Evolutionary conservation across 768 basidiomycete genomes (phyloP).

Genomic region (Lactarius sanguifluus): DNA sequence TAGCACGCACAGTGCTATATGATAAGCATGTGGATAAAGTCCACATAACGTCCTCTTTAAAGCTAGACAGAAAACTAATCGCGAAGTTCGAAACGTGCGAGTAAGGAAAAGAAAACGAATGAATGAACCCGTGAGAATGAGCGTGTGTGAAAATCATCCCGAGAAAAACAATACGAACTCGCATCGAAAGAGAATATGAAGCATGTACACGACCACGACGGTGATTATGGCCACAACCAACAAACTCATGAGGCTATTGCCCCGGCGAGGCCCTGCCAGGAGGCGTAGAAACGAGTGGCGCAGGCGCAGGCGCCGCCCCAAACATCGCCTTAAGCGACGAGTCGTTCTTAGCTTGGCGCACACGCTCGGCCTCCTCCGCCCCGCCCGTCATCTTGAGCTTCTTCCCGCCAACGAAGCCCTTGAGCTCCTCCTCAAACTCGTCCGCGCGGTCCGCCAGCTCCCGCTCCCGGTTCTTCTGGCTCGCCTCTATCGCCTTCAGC

Average conservation of each 20-base stretch:
- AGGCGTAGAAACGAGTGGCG: not conserved
- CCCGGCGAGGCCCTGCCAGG: not conserved
- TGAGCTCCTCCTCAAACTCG: constrained; percentile 81
- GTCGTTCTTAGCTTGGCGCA: constrained; percentile 83
- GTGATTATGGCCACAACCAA: no score
- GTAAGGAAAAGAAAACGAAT: not conserved
- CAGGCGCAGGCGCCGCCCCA: constrained; percentile 34
- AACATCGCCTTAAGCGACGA: constrained; percentile 91
- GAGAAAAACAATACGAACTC: no score
- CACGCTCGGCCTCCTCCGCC: constrained; percentile 85
- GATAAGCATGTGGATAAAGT: not conserved
- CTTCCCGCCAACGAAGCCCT: constrained; percentile 82
- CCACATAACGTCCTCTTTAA: not conserved
- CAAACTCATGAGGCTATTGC: not conserved
- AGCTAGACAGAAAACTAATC: not conserved
- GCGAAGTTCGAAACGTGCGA: not conserved
- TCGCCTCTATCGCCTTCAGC: constrained; percentile 91
- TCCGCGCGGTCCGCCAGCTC: constrained; percentile 72
- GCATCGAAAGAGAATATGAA: constrained; percentile 7
- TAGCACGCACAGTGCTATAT: not conserved
- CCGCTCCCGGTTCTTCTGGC: constrained; percentile 74
- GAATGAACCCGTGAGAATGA: no score
- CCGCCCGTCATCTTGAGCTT: constrained; percentile 96
- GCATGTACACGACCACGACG: not conserved
- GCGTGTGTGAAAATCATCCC: no score